These are phyloP conservation scores for Fraxinus sp. DNA, from an alignment of 305 asterid species.

Conservation along the genomic window DNA sequence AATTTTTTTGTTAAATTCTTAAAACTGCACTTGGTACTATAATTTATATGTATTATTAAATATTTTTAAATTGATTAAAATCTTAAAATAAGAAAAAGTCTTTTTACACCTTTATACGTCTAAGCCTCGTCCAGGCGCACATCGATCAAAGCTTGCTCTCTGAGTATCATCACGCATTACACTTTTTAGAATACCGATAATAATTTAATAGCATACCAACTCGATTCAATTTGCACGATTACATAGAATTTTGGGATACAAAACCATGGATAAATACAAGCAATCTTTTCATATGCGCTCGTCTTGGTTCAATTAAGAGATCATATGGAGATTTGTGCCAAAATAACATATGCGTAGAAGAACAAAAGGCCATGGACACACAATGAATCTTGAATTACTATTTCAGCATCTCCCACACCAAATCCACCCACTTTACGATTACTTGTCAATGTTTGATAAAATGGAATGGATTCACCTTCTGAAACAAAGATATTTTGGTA, in stretches of 20 bases:
- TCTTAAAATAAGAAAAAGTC: too few relatives aligned
- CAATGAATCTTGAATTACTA: conserved; percentile 6
- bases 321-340: background rate
- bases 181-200: too few relatives aligned
- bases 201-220: background rate
- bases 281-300: background rate
- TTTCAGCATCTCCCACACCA: background rate
- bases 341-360: background rate
- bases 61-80: too few relatives aligned
- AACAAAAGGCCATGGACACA: background rate
- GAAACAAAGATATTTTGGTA: background rate
- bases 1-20: too few relatives aligned
- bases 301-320: background rate
- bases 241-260: background rate
- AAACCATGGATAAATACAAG: background rate
- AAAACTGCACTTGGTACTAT: too few relatives aligned
- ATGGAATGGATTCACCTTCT: background rate
- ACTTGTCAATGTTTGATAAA: background rate
- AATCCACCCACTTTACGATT: conserved; percentile 1
- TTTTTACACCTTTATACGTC: too few relatives aligned
- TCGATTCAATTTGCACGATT: background rate
- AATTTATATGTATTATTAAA: too few relatives aligned
- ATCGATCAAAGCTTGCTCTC: too few relatives aligned
- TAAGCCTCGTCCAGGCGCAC: too few relatives aligned
- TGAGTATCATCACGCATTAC: too few relatives aligned